These are phyloP conservation scores for Suillus cothurnatus DNA, from an alignment of 768 basidiomycete species.

Conservation along the genomic window DNA sequence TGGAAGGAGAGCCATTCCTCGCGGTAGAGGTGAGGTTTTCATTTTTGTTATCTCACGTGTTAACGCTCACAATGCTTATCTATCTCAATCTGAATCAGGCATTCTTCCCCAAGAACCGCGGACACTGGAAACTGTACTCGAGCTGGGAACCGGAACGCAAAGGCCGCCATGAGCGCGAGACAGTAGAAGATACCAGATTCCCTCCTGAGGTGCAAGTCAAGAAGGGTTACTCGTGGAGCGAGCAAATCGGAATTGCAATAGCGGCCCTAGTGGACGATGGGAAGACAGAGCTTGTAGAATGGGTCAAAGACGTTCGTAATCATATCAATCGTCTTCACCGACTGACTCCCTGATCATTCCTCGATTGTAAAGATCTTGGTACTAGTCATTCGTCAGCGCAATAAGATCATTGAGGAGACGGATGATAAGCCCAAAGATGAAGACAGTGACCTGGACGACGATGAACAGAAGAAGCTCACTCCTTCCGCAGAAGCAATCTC, in stretches of 20 bases:
- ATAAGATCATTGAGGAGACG: conserved; percentile 61
- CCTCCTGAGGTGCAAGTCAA: conserved; percentile 78
- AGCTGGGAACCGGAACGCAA: conserved; percentile 67
- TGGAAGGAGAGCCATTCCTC: conserved; percentile 82
- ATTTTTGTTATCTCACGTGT: conserved; percentile 25
- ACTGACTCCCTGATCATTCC: conserved; percentile 19
- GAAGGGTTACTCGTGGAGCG: conserved; percentile 86
- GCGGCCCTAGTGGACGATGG: conserved; percentile 70
- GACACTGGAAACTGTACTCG: conserved; percentile 84
- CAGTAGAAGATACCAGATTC: conserved; percentile 40
- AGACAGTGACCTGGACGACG: conserved; percentile 36
- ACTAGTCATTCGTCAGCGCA: conserved; percentile 59
- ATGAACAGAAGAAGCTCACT: conserved; percentile 26
- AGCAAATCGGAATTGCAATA: conserved; percentile 87
- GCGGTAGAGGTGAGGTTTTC: conserved; percentile 75
- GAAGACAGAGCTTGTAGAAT: conserved; percentile 66
- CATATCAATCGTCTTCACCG: conserved; percentile 9
- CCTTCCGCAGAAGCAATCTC: conserved; percentile 71
- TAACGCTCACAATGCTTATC: conserved; percentile 24
- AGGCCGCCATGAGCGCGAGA: conserved; percentile 34
- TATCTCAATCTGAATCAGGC: conserved; percentile 46
- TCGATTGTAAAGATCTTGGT: conserved; percentile 53
- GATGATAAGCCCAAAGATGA: conserved; percentile 46
- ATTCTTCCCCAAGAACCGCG: conserved; percentile 88
- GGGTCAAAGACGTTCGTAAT: conserved; percentile 78